Evolutionary conservation across 78 protist species (phyloP).

Genomic region (Fonticula alba): DNA sequence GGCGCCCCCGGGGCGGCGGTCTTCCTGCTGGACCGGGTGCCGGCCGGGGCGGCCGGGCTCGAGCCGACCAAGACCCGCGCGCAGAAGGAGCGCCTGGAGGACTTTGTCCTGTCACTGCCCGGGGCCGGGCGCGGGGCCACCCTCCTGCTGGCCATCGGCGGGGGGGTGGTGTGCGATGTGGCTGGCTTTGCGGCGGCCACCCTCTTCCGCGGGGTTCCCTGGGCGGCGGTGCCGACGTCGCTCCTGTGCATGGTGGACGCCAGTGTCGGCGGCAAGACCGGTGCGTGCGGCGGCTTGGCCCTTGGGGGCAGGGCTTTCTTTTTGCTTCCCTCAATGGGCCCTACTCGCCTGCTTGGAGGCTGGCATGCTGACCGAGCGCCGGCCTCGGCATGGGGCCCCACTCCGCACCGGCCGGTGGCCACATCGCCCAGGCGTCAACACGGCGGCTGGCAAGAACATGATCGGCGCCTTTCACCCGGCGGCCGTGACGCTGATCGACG

Average conservation of each 20-base stretch:
- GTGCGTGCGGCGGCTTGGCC: background rate
- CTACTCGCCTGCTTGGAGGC: too few relatives aligned
- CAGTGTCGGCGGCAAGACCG: conserved; percentile 50
- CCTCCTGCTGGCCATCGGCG: conserved; percentile 48
- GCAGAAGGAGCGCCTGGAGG: conserved; percentile 31
- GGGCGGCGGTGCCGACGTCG: conserved; percentile 53
- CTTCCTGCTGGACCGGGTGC: too few relatives aligned
- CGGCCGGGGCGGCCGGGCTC: too few relatives aligned
- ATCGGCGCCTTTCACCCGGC: conserved; percentile 74
- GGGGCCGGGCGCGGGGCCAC: conserved; percentile 21
- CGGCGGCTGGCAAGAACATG: conserved; percentile 48
- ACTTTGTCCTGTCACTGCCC: conserved; percentile 26
- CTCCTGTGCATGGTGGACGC: conserved; percentile 60
- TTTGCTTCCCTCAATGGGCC: too few relatives aligned
- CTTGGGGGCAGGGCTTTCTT: too few relatives aligned
- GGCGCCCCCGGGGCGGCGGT: too few relatives aligned
- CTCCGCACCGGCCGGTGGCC: background rate
- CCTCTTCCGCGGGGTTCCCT: conserved; percentile 44
- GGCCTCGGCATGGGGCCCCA: too few relatives aligned
- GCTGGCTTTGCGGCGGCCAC: conserved; percentile 55
- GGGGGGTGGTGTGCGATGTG: conserved; percentile 64
- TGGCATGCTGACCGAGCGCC: too few relatives aligned
- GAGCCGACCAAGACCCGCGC: conserved; percentile 28
- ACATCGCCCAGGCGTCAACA: background rate
- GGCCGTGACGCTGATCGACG: background rate